Evolutionary conservation across 768 basidiomycete genomes (phyloP).

Genomic region (Rhodotorula babjevae): DNA sequence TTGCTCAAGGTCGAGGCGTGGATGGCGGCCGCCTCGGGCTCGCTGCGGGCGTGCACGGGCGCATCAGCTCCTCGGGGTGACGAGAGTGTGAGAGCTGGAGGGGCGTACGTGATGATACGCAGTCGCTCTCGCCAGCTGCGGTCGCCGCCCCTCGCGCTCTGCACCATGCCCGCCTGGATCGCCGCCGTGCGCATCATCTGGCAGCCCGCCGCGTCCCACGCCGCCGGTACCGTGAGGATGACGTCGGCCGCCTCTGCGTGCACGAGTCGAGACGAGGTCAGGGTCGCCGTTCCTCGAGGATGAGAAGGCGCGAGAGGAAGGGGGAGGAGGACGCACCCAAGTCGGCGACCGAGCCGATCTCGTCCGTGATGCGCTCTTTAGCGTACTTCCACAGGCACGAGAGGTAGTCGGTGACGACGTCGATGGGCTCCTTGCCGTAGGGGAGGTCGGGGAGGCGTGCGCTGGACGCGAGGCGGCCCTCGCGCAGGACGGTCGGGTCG

Average conservation of each 20-base stretch:
- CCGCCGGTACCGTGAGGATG: constrained; percentile 80
- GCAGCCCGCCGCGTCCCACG: constrained; percentile 85
- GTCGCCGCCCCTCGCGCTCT: constrained; percentile 67
- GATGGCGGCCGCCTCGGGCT: constrained; percentile 82
- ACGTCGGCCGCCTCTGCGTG: constrained; percentile 70
- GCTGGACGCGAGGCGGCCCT: constrained; percentile 8
- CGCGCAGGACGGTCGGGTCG: constrained; percentile 22
- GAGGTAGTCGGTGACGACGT: constrained; percentile 78
- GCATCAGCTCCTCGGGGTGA: no score
- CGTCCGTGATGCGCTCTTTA: constrained; percentile 76
- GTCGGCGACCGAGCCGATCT: constrained; percentile 82
- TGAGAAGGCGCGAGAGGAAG: no score
- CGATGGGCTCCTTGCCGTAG: constrained; percentile 70
- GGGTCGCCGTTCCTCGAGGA: constrained; percentile 47
- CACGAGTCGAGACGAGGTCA: constrained; percentile 39
- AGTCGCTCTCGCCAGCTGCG: constrained; percentile 72
- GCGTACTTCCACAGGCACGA: constrained; percentile 80
- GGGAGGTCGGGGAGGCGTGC: constrained; percentile 66
- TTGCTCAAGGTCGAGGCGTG: constrained; percentile 78
- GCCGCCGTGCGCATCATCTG: constrained; percentile 81
- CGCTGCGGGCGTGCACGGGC: no score
- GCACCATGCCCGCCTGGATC: constrained; percentile 72
- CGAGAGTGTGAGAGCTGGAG: neutral
- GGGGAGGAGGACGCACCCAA: constrained; percentile 49
- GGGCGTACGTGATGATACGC: constrained; percentile 65